phyloP scores from a whole-genome alignment of 306 rosid species.

The Corylus heterophylla region DNA sequence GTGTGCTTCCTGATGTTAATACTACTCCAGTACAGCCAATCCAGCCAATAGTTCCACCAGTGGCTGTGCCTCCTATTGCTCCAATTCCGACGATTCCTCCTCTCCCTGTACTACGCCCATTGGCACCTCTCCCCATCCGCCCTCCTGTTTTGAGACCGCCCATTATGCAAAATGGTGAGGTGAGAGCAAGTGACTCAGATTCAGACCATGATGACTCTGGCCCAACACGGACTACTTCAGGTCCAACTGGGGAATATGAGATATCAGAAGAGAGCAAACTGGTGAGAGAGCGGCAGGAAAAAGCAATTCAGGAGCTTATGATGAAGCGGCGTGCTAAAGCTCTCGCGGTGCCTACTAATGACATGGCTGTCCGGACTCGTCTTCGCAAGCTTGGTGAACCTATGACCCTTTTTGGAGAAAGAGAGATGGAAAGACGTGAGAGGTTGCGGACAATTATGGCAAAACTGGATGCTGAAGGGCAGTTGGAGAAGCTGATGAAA shows the following conservation, averaged over 20 bases:
- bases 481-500: slow-evolving; percentile 79
- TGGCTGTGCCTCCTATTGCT: slow-evolving; percentile 46
- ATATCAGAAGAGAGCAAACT: slow-evolving; percentile 80
- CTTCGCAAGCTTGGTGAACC: slow-evolving; percentile 93
- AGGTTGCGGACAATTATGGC: slow-evolving; percentile 80
- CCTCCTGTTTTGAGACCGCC: slow-evolving; percentile 59
- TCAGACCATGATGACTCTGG: slow-evolving; percentile 50
- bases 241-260: slow-evolving; percentile 61
- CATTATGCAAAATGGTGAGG: slow-evolving; percentile 61
- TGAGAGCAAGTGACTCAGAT: slow-evolving; percentile 58
- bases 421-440: slow-evolving; percentile 95
- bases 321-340: slow-evolving; percentile 89
- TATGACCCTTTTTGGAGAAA: slow-evolving; percentile 85
- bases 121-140: slow-evolving; percentile 61
- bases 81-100: slow-evolving; percentile 51
- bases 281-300: slow-evolving; percentile 84
- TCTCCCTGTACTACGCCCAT: slow-evolving; percentile 46
- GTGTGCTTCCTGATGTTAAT: slow-evolving; percentile 29
- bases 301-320: slow-evolving; percentile 72
- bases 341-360: slow-evolving; percentile 89
- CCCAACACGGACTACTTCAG: slow-evolving; percentile 39
- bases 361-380: slow-evolving; percentile 85
- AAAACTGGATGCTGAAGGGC: slow-evolving; percentile 76
- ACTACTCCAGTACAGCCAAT: slow-evolving; percentile 35
- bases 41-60: slow-evolving; percentile 34